Base-by-base conservation (phyloP, 106 monocot species). In the Narthecium ossifragum region DNA sequence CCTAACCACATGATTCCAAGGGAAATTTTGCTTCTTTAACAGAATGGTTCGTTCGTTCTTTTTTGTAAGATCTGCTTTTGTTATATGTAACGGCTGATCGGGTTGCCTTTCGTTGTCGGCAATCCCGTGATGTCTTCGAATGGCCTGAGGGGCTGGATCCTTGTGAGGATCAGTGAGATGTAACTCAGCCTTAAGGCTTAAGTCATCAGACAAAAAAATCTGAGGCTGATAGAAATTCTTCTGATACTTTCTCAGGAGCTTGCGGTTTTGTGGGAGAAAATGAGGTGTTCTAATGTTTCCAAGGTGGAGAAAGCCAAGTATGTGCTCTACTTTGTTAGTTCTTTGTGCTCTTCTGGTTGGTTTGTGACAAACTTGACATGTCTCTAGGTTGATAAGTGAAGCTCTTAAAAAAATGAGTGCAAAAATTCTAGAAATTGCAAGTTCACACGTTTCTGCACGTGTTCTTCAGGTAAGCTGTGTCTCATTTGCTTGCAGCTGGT, bases 391-490 rank as follows among this genome's bases (percentile, higher is more conserved):
- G 46, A 55, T 96, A 58, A 90, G 65, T 64, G 84, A 90, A 68
- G 80, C 90, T 53, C 63, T 90, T 51, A 45, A 24, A 15, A 96
- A 80, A 59, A 96, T 96, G 83, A 61, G 52, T 49, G 86, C 83
- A 34, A 96, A 90, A 60, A 83, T 69, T 61, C 45, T 72, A 26
- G 94, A 96, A 60, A 83, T 96, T 62, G 86, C 86, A 26, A 76
- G 71, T 50, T 96, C 86, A 24, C 94, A 96, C 67, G 78, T 96
- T 43, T 70, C 90, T 65, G 83, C 90, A 8, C 94, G 94, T 71
- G 86, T 96, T 59, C 83, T 96, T 67, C 94, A 96, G 70, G 90
- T 86, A 60, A 78, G 71, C 27, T 51, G n/a, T n/a, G n/a, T n/a
- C 22, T 21, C 21, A 55, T 56, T 36, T 24, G 9, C 36, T 23